phyloP scores from a whole-genome alignment of 768 basidiomycete species.

The Rhizopogon roseolus region DNA sequence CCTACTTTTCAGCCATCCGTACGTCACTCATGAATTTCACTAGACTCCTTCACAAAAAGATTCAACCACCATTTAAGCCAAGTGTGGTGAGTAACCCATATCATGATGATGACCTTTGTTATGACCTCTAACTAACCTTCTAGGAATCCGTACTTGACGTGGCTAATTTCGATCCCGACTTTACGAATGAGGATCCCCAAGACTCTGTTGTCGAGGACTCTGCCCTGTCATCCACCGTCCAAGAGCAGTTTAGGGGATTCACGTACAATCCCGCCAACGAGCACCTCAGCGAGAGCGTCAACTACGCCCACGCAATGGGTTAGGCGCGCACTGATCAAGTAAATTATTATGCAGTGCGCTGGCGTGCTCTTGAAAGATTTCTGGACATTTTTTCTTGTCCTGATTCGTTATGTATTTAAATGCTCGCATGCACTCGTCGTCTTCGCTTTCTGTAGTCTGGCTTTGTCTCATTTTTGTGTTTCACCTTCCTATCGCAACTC shows the following conservation, averaged over 20 bases:
- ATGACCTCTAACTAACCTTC: slow-evolving; percentile 4
- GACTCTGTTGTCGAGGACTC: slow-evolving; percentile 97
- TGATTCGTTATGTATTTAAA: slow-evolving; percentile 2
- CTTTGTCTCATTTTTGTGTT: neutral
- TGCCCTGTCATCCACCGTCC: slow-evolving; percentile 89
- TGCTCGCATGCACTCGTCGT: neutral
- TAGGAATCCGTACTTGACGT: slow-evolving; percentile 92
- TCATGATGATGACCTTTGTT: neutral
- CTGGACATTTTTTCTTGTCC: neutral
- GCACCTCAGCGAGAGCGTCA: slow-evolving; percentile 81
- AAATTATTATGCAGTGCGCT: neutral
- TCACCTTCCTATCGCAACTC: too few relatives aligned
- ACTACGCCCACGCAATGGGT: slow-evolving; percentile 41
- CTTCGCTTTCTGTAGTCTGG: neutral
- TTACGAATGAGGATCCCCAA: slow-evolving; percentile 90
- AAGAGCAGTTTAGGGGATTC: slow-evolving; percentile 92
- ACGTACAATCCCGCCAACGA: slow-evolving; percentile 86
- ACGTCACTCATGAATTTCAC: slow-evolving; percentile 1
- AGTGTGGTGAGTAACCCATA: slow-evolving; percentile 63
- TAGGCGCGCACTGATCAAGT: slow-evolving; percentile 6
- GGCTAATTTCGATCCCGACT: slow-evolving; percentile 96
- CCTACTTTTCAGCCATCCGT: neutral
- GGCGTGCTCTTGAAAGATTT: slow-evolving; percentile 2
- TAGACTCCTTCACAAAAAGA: slow-evolving; percentile 87
- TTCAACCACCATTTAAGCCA: slow-evolving; percentile 96